A percentile compares a stretch with the other conserved stretches of the same genome.
Conservation (phyloP, 2,329 filamentous ascomycete genomes). For the Fusarium mangiferae region DNA sequence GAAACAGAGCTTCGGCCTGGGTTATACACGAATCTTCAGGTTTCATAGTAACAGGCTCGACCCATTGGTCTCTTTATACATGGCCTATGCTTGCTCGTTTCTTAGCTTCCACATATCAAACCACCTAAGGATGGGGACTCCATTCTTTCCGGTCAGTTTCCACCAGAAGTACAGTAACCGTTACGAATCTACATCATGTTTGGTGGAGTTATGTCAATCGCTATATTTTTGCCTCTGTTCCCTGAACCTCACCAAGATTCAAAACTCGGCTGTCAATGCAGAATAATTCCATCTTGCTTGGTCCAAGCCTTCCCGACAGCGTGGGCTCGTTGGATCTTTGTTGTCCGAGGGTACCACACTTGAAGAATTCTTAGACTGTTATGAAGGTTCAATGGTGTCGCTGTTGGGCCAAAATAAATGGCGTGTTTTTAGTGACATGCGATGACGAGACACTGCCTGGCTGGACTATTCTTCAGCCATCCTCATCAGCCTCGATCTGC, state of each 20-base stretch:
- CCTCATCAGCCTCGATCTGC: constrained; percentile 29
- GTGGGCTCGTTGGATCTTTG: not conserved
- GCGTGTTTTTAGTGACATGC: constrained; percentile 37
- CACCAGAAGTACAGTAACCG: constrained; percentile 8
- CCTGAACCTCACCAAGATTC: not conserved
- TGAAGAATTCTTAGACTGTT: constrained; percentile 2
- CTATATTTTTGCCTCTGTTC: constrained; percentile 21
- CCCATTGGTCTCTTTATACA: constrained; percentile 29
- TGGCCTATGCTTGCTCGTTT: constrained; percentile 4
- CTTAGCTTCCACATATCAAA: constrained; percentile 17
- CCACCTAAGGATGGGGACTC: constrained; percentile 7
- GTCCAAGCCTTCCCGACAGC: constrained; percentile 17
- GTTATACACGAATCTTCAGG: constrained; percentile 26
- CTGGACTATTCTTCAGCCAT: constrained; percentile 12
- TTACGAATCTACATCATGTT: constrained; percentile 13
- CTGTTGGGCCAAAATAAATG: not conserved
- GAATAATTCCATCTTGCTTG: not conserved
- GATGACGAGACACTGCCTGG: constrained; percentile 25
- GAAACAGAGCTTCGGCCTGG: constrained; percentile 20
- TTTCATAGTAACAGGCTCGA: constrained; percentile 31
- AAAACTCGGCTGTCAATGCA: constrained; percentile 7
- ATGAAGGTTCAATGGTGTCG: not conserved
- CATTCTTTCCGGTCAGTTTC: not conserved
- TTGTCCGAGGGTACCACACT: constrained; percentile 18
- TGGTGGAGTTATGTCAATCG: constrained; percentile 32